These are phyloP conservation scores for Abrus precatorius DNA, from an alignment of 306 rosid species.

Conservation along the genomic window DNA sequence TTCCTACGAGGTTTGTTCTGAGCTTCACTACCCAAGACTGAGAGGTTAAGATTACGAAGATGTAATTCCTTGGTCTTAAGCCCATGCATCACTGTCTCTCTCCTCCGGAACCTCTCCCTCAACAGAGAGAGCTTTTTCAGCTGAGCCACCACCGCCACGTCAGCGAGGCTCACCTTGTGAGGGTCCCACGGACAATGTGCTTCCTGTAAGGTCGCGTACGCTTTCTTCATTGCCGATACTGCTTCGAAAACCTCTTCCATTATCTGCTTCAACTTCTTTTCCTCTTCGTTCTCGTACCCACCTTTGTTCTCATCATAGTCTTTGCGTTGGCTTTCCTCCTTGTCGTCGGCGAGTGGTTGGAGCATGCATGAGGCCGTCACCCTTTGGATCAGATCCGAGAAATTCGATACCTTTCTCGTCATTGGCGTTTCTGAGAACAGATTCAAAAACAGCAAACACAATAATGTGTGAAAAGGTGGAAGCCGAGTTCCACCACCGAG, in stretches of 20 bases:
- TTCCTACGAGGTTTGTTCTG: no score
- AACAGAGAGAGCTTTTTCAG: constrained; percentile 76
- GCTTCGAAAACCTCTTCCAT: constrained; percentile 87
- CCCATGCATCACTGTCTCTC: background rate
- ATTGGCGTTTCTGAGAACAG: constrained; percentile 42
- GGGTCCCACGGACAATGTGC: constrained; percentile 98
- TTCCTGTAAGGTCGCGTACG: constrained; percentile 77
- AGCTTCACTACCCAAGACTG: background rate
- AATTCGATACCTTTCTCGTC: constrained; percentile 84
- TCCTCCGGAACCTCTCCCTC: constrained; percentile 74
- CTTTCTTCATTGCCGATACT: constrained; percentile 80
- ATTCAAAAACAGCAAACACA: no score
- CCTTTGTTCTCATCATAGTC: constrained; percentile 42
- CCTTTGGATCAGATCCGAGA: constrained; percentile 95
- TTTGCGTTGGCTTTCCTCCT: constrained; percentile 42
- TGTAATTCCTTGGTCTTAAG: constrained; percentile 38
- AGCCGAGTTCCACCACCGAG: no score
- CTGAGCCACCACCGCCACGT: constrained; percentile 84
- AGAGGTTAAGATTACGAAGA: no score
- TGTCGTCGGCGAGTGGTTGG: constrained; percentile 70
- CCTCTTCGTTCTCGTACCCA: constrained; percentile 35
- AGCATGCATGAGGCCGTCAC: constrained; percentile 90
- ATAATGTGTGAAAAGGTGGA: no score
- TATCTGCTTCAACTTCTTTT: constrained; percentile 61
- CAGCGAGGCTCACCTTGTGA: constrained; percentile 82